Evolutionary conservation across 2,329 filamentous ascomycete genomes (phyloP).

Genomic region (Phialocephala sp.): DNA sequence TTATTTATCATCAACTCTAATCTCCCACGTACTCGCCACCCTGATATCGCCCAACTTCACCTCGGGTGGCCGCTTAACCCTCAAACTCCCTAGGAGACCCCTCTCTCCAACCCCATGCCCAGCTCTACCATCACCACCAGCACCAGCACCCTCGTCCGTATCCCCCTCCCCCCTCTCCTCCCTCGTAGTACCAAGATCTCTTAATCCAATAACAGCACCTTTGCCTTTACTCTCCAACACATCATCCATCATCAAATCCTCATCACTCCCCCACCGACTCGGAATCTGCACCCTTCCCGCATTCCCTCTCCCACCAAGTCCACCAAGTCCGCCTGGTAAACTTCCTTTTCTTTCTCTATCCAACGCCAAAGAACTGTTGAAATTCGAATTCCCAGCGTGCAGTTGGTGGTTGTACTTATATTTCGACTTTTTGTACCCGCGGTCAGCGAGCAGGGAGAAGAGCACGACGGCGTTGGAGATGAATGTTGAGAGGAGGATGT

Average conservation of each 20-base stretch:
- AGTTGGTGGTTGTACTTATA: slow-evolving; percentile 56
- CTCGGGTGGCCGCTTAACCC: slow-evolving; percentile 32
- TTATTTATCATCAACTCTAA: slow-evolving; percentile 25
- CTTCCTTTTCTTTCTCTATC: no score
- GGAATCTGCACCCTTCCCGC: slow-evolving; percentile 39
- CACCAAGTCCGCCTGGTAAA: no score
- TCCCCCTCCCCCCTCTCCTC: slow-evolving; percentile 3
- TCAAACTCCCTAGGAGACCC: neutral
- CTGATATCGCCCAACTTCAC: slow-evolving; percentile 42
- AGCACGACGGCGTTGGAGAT: slow-evolving; percentile 91
- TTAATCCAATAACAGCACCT: slow-evolving; percentile 50
- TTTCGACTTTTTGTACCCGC: slow-evolving; percentile 86
- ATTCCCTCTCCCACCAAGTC: slow-evolving; percentile 55
- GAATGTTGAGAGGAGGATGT: slow-evolving; percentile 84
- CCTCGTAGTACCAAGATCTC: slow-evolving; percentile 9
- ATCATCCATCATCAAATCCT: slow-evolving; percentile 70
- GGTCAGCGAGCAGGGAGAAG: slow-evolving; percentile 87
- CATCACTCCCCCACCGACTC: slow-evolving; percentile 79
- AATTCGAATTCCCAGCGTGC: neutral
- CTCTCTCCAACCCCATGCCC: slow-evolving; percentile 19
- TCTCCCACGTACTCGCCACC: slow-evolving; percentile 36
- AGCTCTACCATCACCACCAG: neutral
- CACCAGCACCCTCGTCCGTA: neutral
- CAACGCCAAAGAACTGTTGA: no score
- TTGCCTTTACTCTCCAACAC: slow-evolving; percentile 45